Evolutionary conservation across 2,329 filamentous ascomycete species (phyloP).

Genomic region (Paraphaeosphaeria minitans): DNA sequence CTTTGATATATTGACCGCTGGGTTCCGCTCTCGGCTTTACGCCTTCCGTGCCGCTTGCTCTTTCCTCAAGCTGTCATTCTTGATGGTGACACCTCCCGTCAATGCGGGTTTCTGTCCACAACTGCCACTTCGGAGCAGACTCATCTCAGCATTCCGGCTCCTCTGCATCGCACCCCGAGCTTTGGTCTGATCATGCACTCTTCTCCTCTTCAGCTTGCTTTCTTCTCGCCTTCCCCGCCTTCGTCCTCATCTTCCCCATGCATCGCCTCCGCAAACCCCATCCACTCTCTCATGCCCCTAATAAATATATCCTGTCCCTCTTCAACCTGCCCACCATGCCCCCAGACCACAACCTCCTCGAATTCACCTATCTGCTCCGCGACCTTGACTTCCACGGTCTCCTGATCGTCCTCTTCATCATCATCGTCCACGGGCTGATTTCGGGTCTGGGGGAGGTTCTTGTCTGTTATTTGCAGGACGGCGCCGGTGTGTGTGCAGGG

Average conservation of each 20-base stretch:
- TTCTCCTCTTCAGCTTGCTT: not conserved
- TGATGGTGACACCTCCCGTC: too few species aligned
- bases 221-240: not conserved
- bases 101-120: not conserved
- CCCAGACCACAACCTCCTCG: constrained; percentile 80
- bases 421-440: constrained; percentile 3
- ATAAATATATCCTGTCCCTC: constrained; percentile 70
- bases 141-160: not conserved
- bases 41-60: not conserved
- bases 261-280: constrained; percentile 69
- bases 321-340: constrained; percentile 71
- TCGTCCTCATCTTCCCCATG: constrained; percentile 32
- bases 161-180: not conserved
- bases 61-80: not conserved
- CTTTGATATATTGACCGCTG: not conserved
- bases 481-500: constrained; percentile 72
- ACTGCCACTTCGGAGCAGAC: not conserved
- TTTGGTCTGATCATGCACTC: not conserved
- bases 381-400: constrained; percentile 41
- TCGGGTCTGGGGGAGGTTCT: constrained; percentile 19
- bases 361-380: constrained; percentile 72
- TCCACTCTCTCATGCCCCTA: constrained; percentile 80
- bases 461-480: constrained; percentile 37
- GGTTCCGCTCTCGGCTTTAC: not conserved
- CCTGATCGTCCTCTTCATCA: constrained; percentile 18